phyloP scores from a whole-genome alignment of 179 eudicot genomes.

The Carnegiea gigantea region DNA sequence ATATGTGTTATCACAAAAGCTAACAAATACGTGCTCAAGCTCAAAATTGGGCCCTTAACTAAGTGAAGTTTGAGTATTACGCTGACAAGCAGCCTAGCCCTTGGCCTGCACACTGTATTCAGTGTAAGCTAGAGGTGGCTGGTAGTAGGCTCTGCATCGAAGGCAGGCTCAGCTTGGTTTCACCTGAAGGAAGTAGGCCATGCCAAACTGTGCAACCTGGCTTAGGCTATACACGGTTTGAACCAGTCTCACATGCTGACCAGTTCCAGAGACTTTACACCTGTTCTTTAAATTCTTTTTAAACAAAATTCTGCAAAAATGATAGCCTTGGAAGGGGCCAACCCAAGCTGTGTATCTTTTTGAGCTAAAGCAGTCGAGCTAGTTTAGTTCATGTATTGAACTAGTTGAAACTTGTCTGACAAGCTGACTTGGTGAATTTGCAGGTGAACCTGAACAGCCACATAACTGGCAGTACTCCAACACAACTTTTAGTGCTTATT shows the following conservation, averaged over 20 bases:
- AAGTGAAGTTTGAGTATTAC: not conserved
- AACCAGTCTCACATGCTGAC: not conserved
- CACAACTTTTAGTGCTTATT: no score
- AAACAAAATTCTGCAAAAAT: no score
- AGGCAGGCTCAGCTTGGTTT: not conserved
- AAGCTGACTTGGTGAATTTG: not conserved
- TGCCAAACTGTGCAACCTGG: not conserved
- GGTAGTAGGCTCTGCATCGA: not conserved
- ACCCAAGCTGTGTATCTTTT: not conserved
- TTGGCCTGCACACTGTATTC: not conserved
- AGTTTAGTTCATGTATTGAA: not conserved
- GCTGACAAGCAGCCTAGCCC: not conserved
- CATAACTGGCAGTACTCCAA: no score
- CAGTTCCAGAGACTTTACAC: not conserved
- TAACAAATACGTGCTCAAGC: not conserved
- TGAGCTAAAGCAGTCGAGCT: not conserved
- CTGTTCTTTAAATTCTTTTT: not conserved
- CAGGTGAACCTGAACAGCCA: not conserved
- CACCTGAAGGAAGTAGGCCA: not conserved
- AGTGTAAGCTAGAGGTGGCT: not conserved
- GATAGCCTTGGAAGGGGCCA: not conserved
- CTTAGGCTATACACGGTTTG: not conserved
- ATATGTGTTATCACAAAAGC: not conserved
- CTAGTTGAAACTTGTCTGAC: not conserved
- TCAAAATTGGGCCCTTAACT: not conserved